Conservation (phyloP, 164 flowering plant species). For the Dillenia turbinata region DNA sequence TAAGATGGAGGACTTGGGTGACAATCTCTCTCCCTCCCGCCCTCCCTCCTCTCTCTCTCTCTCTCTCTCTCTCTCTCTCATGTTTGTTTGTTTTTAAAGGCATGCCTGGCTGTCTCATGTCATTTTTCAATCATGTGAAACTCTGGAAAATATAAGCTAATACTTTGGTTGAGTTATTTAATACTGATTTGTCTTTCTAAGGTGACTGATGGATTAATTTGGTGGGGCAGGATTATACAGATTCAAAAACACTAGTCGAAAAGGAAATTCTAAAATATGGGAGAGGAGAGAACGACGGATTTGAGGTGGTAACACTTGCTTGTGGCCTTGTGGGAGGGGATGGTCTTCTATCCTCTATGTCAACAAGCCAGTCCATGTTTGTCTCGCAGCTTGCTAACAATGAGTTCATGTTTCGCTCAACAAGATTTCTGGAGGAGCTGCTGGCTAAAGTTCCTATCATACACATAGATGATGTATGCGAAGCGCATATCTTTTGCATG, state of each 20-base stretch:
- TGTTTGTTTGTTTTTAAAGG: too few relatives aligned
- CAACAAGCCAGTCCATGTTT: slow-evolving; percentile 8
- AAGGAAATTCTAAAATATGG: slow-evolving; percentile 28
- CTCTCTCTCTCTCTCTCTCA: too few relatives aligned
- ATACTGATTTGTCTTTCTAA: not conserved
- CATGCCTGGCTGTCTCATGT: too few relatives aligned
- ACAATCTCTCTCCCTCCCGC: too few relatives aligned
- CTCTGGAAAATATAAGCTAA: too few relatives aligned
- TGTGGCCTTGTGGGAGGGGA: slow-evolving; percentile 55
- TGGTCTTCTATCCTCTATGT: slow-evolving; percentile 16
- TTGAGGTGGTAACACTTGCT: slow-evolving; percentile 38
- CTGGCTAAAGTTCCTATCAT: slow-evolving; percentile 37
- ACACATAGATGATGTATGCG: slow-evolving; percentile 47
- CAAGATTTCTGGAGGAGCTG: slow-evolving; percentile 29
- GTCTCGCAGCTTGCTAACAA: slow-evolving; percentile 17
- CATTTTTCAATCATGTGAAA: too few relatives aligned
- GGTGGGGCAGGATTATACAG: slow-evolving; percentile 23
- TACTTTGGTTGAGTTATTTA: too few relatives aligned
- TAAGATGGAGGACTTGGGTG: too few relatives aligned
- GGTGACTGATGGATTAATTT: not conserved
- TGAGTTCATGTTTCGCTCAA: not conserved
- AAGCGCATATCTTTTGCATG: slow-evolving; percentile 51
- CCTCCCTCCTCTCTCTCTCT: too few relatives aligned
- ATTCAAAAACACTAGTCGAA: slow-evolving; percentile 40
- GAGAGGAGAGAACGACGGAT: not conserved